phyloP scores from a whole-genome alignment of 2,329 filamentous ascomycete species.

The Colletotrichum gigasporum region DNA sequence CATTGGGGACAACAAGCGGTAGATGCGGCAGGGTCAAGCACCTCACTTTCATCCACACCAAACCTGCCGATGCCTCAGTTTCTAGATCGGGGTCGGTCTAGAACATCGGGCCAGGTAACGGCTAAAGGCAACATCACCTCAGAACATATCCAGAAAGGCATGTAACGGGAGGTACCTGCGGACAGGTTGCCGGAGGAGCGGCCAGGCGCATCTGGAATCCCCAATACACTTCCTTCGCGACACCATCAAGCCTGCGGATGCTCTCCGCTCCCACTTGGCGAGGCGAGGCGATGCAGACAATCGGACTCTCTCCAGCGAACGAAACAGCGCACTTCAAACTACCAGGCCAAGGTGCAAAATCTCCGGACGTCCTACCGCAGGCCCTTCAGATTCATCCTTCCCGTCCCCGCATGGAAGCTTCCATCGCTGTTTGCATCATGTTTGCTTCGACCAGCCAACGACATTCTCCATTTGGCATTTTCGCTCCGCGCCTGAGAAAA shows the following conservation, averaged over 20 bases:
- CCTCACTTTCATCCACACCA: background rate
- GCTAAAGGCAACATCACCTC: background rate
- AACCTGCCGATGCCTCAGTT: background rate
- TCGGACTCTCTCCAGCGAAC: background rate
- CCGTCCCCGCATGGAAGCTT: conserved; percentile 14
- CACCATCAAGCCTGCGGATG: background rate
- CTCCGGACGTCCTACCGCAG: background rate
- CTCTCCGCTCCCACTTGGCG: background rate
- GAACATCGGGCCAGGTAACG: background rate
- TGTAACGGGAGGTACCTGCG: background rate
- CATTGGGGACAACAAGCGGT: background rate
- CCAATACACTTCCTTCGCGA: background rate
- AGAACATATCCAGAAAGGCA: background rate
- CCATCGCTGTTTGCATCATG: conserved; percentile 11
- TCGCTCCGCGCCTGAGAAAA: conserved; percentile 9
- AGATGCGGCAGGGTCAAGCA: background rate
- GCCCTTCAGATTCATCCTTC: background rate
- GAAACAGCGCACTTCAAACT: background rate
- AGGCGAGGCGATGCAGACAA: background rate
- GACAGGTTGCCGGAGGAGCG: background rate
- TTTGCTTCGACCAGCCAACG: conserved; percentile 15
- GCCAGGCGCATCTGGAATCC: background rate
- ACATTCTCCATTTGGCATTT: background rate
- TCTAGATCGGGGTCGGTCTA: background rate
- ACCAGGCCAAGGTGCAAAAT: background rate